A percentile compares a stretch with the other conserved stretches of the same genome.
These are phyloP conservation scores for Achlya hypogyna DNA, from an alignment of 352 stramenopile species.

Conservation along the genomic window DNA sequence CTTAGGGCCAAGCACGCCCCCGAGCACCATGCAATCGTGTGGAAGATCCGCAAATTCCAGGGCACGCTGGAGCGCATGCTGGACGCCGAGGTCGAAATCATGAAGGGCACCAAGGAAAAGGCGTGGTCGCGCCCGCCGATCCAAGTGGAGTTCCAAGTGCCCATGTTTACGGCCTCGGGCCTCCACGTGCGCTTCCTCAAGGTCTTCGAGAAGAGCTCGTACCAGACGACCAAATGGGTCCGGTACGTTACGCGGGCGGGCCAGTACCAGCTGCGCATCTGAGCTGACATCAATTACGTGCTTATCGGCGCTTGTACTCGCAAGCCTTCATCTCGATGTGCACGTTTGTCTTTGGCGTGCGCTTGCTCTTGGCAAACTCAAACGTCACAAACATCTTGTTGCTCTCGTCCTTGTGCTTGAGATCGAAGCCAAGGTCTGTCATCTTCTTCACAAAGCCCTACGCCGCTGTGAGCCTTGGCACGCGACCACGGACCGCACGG, in stretches of 20 bases:
- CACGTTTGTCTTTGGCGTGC: slow-evolving; percentile 37
- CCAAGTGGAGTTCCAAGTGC: slow-evolving; percentile 96
- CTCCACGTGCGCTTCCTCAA: slow-evolving; percentile 98
- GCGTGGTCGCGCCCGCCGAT: slow-evolving; percentile 94
- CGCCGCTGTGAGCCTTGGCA: background rate
- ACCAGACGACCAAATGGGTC: slow-evolving; percentile 97
- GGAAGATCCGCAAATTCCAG: slow-evolving; percentile 95
- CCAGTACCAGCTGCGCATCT: slow-evolving; percentile 89
- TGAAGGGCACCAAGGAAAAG: slow-evolving; percentile 95
- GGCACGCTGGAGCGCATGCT: slow-evolving; percentile 93
- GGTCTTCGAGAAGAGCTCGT: slow-evolving; percentile 98
- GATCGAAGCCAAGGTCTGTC: slow-evolving; percentile 59
- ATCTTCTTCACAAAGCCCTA: slow-evolving; percentile 50
- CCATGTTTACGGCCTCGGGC: slow-evolving; percentile 97
- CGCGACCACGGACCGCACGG: background rate
- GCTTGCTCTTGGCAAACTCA: slow-evolving; percentile 56
- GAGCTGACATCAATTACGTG: background rate
- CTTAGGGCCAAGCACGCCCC: slow-evolving; percentile 94
- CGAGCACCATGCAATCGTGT: slow-evolving; percentile 97
- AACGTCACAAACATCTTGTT: slow-evolving; percentile 86
- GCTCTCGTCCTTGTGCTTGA: slow-evolving; percentile 54
- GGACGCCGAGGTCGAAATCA: slow-evolving; percentile 93
- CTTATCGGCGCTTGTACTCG: slow-evolving; percentile 76
- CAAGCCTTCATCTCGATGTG: slow-evolving; percentile 72
- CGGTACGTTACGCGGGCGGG: slow-evolving; percentile 97